Evolutionary conservation across 805 yeast species (phyloP).

Genomic region (Hanseniaspora taiwanica): DNA sequence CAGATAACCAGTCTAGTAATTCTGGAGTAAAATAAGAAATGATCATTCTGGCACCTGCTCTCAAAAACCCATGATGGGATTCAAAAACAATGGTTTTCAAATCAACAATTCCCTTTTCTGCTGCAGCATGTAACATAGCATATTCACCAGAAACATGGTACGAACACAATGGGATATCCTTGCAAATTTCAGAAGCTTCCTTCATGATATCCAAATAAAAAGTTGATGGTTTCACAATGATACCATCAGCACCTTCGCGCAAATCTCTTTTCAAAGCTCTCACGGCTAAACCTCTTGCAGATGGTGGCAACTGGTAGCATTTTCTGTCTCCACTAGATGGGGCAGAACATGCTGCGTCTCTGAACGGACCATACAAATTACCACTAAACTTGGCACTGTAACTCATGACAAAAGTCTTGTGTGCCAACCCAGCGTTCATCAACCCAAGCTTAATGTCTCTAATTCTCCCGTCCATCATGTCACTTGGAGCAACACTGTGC

Average conservation of each 20-base stretch:
- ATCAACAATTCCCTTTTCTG: conserved; percentile 86
- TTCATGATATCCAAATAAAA: conserved; percentile 84
- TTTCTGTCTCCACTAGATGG: conserved; percentile 88
- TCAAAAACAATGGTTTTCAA: conserved; percentile 69
- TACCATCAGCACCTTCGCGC: conserved; percentile 88
- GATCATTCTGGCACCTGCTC: conserved; percentile 92
- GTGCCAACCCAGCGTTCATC: conserved; percentile 69
- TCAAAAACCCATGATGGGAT: conserved; percentile 75
- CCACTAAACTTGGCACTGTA: conserved; percentile 93
- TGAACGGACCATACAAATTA: conserved; percentile 85
- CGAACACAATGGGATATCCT: conserved; percentile 80
- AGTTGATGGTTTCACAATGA: conserved; percentile 92
- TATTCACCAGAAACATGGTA: conserved; percentile 96
- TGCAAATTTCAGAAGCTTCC: conserved; percentile 74
- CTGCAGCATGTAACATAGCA: conserved; percentile 97
- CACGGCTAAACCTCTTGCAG: conserved; percentile 87
- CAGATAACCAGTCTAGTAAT: conserved; percentile 80
- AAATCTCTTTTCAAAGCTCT: conserved; percentile 80
- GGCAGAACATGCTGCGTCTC: conserved; percentile 91
- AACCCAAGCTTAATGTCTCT: conserved; percentile 77
- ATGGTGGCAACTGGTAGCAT: conserved; percentile 85
- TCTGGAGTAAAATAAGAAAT: conserved; percentile 93
- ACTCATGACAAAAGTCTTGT: conserved; percentile 79
- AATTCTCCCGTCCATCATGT: conserved; percentile 94
- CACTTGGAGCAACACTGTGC: conserved; percentile 90